Percentiles rank a stretch among this genome's conserved stretches.
Evolutionary conservation across 345 rosid species (phyloP).

Genomic region (Eucalyptus regnans): DNA sequence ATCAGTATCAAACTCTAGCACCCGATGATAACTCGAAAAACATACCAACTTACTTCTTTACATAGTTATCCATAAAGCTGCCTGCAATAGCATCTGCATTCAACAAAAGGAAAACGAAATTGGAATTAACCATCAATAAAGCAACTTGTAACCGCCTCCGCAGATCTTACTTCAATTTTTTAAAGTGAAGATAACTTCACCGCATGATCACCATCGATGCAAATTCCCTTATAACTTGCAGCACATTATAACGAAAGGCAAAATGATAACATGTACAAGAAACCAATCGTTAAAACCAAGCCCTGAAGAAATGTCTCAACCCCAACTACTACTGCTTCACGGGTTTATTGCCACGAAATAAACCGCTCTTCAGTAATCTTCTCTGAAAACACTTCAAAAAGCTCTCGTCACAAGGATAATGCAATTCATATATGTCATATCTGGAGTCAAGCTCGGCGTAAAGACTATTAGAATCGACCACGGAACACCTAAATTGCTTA

Average conservation of each 20-base stretch:
- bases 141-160: background rate
- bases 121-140: background rate
- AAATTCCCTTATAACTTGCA: background rate
- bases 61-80: conserved; percentile 50
- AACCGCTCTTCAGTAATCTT: background rate
- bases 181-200: background rate
- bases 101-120: background rate
- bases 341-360: background rate
- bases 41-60: conserved; percentile 44
- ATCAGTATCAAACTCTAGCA: background rate
- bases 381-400: background rate
- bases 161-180: background rate
- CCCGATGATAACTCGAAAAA: background rate
- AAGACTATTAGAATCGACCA: background rate
- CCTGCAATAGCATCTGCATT: conserved; percentile 41
- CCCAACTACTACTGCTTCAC: background rate
- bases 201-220: rapidly evolving
- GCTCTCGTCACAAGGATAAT: background rate
- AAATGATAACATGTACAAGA: background rate
- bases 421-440: background rate
- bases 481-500: background rate
- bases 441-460: background rate
- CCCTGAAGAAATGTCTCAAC: background rate
- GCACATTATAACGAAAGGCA: background rate
- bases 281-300: background rate